Percentiles rank a stretch among this genome's conserved stretches.
These are phyloP conservation scores for Globisporangium lucens DNA, from an alignment of 352 stramenopile species.

Conservation along the genomic window DNA sequence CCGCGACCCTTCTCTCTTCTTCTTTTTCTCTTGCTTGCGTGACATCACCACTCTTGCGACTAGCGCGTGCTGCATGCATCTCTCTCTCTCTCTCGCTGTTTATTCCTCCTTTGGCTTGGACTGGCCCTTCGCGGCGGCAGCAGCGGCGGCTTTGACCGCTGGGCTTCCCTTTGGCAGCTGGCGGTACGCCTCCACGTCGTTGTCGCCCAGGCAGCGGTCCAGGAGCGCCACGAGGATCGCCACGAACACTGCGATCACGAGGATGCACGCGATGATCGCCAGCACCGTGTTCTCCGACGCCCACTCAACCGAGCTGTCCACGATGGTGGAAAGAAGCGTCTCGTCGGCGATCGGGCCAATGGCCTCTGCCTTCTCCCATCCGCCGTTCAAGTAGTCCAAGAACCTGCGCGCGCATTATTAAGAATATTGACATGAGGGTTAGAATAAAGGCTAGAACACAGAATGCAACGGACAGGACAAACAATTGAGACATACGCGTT, in stretches of 20 bases:
- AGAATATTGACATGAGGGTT: background rate
- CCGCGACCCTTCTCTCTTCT: background rate
- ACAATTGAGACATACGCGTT: conserved; percentile 27
- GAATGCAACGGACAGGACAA: background rate
- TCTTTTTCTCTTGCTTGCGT: background rate
- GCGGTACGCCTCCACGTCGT: conserved; percentile 56
- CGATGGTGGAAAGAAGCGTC: conserved; percentile 55
- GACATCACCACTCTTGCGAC: background rate
- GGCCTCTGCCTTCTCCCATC: conserved; percentile 48
- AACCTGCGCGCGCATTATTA: conserved; percentile 17
- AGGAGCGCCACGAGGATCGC: conserved; percentile 66
- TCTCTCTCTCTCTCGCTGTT: background rate
- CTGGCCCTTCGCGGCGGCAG: background rate
- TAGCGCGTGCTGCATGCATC: background rate
- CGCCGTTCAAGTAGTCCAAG: conserved; percentile 57
- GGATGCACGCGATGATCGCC: conserved; percentile 52
- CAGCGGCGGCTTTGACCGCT: conserved; percentile 13
- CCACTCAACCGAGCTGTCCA: conserved; percentile 66
- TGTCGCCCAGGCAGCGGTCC: conserved; percentile 69
- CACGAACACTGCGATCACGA: conserved; percentile 59
- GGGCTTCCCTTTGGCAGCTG: conserved; percentile 32
- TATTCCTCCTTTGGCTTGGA: conserved; percentile 52
- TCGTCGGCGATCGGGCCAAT: conserved; percentile 62
- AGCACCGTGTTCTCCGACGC: conserved; percentile 65
- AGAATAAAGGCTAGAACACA: background rate